phyloP scores from a whole-genome alignment of 139 green algal genomes.

The Edaphochlamys debaryana region DNA sequence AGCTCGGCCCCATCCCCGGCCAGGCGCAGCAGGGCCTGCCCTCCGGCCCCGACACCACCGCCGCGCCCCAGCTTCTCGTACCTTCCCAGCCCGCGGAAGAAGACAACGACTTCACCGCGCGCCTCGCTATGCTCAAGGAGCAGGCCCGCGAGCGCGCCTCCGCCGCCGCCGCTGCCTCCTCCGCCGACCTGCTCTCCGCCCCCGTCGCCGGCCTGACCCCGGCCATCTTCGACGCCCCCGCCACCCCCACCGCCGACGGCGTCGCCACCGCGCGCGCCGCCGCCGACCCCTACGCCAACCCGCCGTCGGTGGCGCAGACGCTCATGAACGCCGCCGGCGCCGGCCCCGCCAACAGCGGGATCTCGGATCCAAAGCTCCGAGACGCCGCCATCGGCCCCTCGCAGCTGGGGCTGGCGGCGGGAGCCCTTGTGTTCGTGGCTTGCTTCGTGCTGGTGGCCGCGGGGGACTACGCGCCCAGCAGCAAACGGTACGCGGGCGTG shows the following conservation, averaged over 20 bases:
- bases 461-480: constrained; percentile 55
- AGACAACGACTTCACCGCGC: constrained; percentile 57
- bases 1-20: background rate
- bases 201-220: background rate
- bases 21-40: constrained; percentile 5
- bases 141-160: constrained; percentile 44
- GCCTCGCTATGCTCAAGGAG: constrained; percentile 53
- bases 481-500: constrained; percentile 54
- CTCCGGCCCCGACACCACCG: background rate
- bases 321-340: constrained; percentile 18
- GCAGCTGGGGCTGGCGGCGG: constrained; percentile 54
- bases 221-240: background rate
- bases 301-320: constrained; percentile 54
- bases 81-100: constrained; percentile 36
- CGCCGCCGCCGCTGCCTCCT: background rate
- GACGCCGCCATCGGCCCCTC: constrained; percentile 64
- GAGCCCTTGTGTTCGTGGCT: constrained; percentile 56
- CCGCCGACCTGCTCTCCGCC: background rate
- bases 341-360: constrained; percentile 44
- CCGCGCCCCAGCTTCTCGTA: background rate
- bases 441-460: constrained; percentile 59
- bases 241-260: background rate
- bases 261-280: constrained; percentile 44
- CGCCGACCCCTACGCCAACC: constrained; percentile 62
- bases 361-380: constrained; percentile 65